Evolutionary conservation across 1,284 basidiomycete genomes (phyloP), one percentile per base, ranked within the genome.

Genomic region (Pisolithus thermaeus): DNA sequence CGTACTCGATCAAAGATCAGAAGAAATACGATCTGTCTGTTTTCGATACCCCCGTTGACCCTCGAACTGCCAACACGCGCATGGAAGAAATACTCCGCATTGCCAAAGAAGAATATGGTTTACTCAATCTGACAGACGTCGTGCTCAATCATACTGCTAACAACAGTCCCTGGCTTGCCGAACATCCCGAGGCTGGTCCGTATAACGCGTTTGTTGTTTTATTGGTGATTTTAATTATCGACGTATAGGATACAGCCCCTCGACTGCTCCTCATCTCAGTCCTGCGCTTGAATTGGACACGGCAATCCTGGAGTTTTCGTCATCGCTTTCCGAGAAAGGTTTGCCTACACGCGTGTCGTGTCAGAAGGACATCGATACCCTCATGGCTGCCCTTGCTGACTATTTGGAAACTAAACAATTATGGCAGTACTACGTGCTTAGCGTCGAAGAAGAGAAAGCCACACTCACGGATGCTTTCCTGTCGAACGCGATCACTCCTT

Each of bases 91-190:
- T 82, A 36, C 69, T 94, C 25, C 78, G 75, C 59, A 60, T 81
- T 16, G 91, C 92, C 3, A 81, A 78, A 61, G 82, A 92, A 42
- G 83, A 94, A 66, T 95, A 87, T 59, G 94, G 95, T 1, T 73
- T 97, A 36, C 75, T 96, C 53, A 88, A 84, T 61, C 67, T 97
- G 59, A 97, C 92, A 0, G 95, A 97, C 65, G 89, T 97, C 42
- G 95, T 97, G 16, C 79, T 96, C 54, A 97, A 97, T 67, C 94
- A 97, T 64, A 97, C 94, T 3, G 92, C 94, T 6, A 89, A 92
- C 63, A 92, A 97, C 65, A 92, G 87, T 57, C 76, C 83, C 8
- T 97, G 93, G 94, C 75, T 97, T n/a, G 66, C 81, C 38, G 82
- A 94, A 5, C 94, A 97, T 68, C 94, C 95, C 3, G 94, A 97